A percentile compares a stretch with the other conserved stretches of the same genome.
Conservation (phyloP, 768 basidiomycete species). For the Coprinopsis sp. region DNA sequence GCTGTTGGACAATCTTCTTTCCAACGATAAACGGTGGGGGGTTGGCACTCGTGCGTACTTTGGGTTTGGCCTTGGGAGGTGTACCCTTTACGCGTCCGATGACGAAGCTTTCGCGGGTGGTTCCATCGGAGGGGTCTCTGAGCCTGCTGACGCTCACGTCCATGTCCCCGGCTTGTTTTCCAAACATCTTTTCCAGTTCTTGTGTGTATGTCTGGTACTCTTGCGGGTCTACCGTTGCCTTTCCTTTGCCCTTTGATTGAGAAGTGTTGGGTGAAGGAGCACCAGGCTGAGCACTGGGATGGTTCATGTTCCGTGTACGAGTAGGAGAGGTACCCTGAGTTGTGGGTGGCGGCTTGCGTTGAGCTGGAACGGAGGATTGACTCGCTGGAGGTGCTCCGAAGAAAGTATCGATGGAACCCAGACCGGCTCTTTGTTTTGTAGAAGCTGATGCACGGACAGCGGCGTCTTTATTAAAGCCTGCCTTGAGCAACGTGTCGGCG, state of each 20-base stretch:
- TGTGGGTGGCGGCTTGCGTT: too few relatives aligned
- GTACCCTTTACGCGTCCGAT: constrained; percentile 11
- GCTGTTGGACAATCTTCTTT: constrained; percentile 18
- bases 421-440: too few relatives aligned
- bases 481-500: too few relatives aligned
- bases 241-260: constrained; percentile 4
- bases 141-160: constrained; percentile 18
- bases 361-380: too few relatives aligned
- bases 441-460: too few relatives aligned
- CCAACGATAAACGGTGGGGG: constrained; percentile 1
- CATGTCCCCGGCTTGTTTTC: constrained; percentile 17
- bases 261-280: not conserved
- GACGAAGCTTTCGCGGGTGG: constrained; percentile 11
- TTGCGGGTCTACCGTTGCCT: constrained; percentile 25
- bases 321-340: too few relatives aligned
- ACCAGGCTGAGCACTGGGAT: too few relatives aligned
- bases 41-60: too few relatives aligned
- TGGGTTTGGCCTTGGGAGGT: not conserved
- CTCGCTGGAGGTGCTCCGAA: too few relatives aligned
- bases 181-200: constrained; percentile 28
- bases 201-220: constrained; percentile 31
- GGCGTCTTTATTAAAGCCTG: too few relatives aligned
- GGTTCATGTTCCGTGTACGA: too few relatives aligned
- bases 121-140: constrained; percentile 9
- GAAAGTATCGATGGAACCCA: too few relatives aligned